These are phyloP conservation scores for Coniella lustricola DNA, from an alignment of 2,329 filamentous ascomycete genomes.

Conservation along the genomic window DNA sequence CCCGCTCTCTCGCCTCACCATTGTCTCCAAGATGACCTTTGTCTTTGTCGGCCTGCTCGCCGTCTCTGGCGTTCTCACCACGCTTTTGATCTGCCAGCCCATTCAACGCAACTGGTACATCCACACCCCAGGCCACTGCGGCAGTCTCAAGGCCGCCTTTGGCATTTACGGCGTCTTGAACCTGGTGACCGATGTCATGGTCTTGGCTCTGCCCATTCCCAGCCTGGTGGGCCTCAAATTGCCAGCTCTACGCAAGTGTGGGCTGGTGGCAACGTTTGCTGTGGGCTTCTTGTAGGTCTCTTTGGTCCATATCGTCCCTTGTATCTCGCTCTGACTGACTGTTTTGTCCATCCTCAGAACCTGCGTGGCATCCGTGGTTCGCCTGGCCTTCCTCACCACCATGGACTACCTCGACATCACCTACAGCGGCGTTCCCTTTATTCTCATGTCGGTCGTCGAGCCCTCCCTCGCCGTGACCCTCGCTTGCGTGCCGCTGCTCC, in stretches of 20 bases:
- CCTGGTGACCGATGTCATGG: conserved; percentile 9
- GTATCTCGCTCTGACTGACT: too few relatives aligned
- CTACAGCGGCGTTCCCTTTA: conserved; percentile 8
- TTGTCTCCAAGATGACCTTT: conserved; percentile 15
- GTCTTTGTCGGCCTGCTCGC: conserved; percentile 17
- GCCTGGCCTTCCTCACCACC: conserved; percentile 6
- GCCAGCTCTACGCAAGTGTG: conserved; percentile 1
- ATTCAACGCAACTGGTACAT: conserved; percentile 25
- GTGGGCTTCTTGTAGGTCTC: conserved; percentile 7
- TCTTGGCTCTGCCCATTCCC: conserved; percentile 6
- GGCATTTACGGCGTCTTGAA: conserved; percentile 12
- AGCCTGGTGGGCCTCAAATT: conserved; percentile 7
- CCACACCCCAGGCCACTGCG: conserved; percentile 15
- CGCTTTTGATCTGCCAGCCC: conserved; percentile 15
- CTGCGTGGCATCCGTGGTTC: conserved; percentile 5
- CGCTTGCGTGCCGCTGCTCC: conserved; percentile 34
- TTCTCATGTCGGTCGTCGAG: conserved; percentile 26
- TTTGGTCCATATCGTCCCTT: not conserved
- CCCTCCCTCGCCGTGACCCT: conserved; percentile 31
- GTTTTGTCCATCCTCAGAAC: not conserved
- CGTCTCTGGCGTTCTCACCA: conserved; percentile 17
- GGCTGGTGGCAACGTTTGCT: conserved; percentile 5
- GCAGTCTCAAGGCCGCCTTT: conserved; percentile 16
- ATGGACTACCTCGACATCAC: conserved; percentile 8
- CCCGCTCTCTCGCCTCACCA: conserved; percentile 3